These are phyloP conservation scores for Leccinum subtestaceum DNA, from an alignment of 768 basidiomycete species.

Conservation along the genomic window DNA sequence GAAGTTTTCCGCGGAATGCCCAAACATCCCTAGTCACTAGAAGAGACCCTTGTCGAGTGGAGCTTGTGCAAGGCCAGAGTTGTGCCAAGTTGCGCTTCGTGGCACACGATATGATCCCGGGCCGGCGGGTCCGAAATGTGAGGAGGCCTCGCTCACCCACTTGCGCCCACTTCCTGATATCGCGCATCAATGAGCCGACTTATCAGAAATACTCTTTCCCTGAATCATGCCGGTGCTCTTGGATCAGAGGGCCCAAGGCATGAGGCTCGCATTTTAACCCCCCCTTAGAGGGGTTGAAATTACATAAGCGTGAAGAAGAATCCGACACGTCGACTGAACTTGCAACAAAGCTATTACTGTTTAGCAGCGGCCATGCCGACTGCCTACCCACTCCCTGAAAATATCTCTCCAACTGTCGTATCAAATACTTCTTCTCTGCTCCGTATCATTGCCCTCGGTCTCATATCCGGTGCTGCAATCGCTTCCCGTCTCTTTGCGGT, in stretches of 20 bases:
- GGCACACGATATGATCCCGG: not conserved
- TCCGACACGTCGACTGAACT: slow-evolving; percentile 21
- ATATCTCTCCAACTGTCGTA: slow-evolving; percentile 69
- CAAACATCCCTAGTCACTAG: not conserved
- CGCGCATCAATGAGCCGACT: not conserved
- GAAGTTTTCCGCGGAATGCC: not conserved
- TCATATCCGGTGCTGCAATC: slow-evolving; percentile 94
- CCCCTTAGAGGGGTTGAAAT: slow-evolving; percentile 12
- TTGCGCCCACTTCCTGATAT: not conserved
- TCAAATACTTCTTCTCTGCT: slow-evolving; percentile 88
- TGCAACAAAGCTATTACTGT: not conserved
- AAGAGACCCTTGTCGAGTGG: not conserved
- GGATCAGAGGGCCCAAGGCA: not conserved
- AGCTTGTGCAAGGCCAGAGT: not conserved
- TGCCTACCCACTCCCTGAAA: slow-evolving; percentile 71
- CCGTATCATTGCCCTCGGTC: slow-evolving; percentile 81
- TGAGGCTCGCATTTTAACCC: slow-evolving; percentile 3
- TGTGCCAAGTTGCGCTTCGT: not conserved
- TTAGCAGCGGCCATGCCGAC: slow-evolving; percentile 56
- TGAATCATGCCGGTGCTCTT: not conserved
- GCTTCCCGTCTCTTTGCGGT: slow-evolving; percentile 97
- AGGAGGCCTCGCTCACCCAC: not conserved
- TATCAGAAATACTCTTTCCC: not conserved
- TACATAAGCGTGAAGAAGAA: slow-evolving; percentile 8
- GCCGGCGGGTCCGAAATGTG: not conserved